Evolutionary conservation across 2,329 filamentous ascomycete species (phyloP).

Genomic region (Neonectria hederae): DNA sequence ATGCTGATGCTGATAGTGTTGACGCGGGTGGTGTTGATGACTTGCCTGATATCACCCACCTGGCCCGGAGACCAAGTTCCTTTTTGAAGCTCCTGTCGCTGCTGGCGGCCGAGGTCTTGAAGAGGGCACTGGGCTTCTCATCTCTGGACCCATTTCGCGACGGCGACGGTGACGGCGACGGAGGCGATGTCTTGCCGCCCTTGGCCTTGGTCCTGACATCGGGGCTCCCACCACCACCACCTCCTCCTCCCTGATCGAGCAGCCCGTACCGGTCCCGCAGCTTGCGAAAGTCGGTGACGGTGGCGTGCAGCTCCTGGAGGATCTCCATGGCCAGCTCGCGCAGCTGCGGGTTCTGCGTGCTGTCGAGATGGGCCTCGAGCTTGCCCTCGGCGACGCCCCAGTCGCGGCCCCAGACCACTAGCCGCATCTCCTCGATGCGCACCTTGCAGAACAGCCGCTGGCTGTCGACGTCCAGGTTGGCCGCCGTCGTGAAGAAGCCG

Average conservation of each 20-base stretch:
- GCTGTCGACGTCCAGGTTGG: constrained; percentile 54
- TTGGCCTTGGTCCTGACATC: constrained; percentile 28
- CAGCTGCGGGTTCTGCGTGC: constrained; percentile 50
- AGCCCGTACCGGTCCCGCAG: constrained; percentile 55
- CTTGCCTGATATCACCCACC: constrained; percentile 56
- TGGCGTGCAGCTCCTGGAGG: constrained; percentile 53
- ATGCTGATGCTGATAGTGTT: not conserved
- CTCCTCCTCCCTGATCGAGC: constrained; percentile 41
- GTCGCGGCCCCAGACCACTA: constrained; percentile 58
- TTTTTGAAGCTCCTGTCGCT: constrained; percentile 48
- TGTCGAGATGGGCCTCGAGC: constrained; percentile 54
- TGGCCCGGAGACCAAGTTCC: constrained; percentile 49
- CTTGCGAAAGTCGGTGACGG: constrained; percentile 56
- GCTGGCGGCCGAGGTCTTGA: constrained; percentile 24
- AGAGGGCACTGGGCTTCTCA: constrained; percentile 32
- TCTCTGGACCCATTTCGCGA: constrained; percentile 36
- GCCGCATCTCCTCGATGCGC: constrained; percentile 60
- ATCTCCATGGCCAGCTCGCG: constrained; percentile 53
- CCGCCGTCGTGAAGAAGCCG: constrained; percentile 54
- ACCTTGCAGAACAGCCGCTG: constrained; percentile 58
- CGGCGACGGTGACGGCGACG: constrained; percentile 21
- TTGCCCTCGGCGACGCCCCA: constrained; percentile 58
- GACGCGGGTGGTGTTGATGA: not conserved
- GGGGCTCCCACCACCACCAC: not conserved
- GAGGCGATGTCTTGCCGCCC: constrained; percentile 25